A percentile compares a stretch with the other conserved stretches of the same genome.
Conservation (phyloP, 345 rosid species). For the Zanthoxylum bungeanum region DNA sequence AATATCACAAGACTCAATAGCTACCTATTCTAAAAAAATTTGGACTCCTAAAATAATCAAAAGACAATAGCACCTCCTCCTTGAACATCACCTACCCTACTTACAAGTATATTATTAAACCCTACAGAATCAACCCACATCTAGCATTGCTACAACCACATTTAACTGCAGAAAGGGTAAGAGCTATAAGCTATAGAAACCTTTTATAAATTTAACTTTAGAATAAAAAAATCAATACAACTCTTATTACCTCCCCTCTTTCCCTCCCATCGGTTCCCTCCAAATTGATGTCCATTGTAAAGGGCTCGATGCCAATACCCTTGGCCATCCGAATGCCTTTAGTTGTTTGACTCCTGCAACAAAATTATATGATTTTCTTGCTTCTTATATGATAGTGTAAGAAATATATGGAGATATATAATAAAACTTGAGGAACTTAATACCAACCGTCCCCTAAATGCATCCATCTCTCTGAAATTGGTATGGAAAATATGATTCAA, state of each 20-base stretch:
- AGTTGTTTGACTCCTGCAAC: constrained; percentile 73
- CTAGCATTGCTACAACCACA: not conserved
- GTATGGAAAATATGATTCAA: constrained; percentile 76
- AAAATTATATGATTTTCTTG: not conserved
- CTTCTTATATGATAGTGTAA: too few species aligned
- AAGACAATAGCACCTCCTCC: too few species aligned
- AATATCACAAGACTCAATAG: too few species aligned
- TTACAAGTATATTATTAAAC: not conserved
- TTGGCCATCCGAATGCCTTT: constrained; percentile 76
- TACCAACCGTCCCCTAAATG: constrained; percentile 64
- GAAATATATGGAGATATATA: not conserved
- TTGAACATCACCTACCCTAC: not conserved
- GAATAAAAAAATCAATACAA: not conserved
- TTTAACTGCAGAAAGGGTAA: not conserved
- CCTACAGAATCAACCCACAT: not conserved
- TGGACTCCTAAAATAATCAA: too few species aligned
- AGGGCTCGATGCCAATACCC: constrained; percentile 69
- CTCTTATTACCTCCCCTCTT: constrained; percentile 68
- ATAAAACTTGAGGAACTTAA: not conserved
- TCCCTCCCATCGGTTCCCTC: constrained; percentile 88
- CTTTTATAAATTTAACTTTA: not conserved
- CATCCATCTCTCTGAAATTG: constrained; percentile 77
- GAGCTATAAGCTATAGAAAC: constrained; percentile 4
- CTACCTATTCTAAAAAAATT: not conserved
- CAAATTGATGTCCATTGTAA: constrained; percentile 69